Evolutionary conservation across 2,329 filamentous ascomycete species (phyloP), one percentile per base, ranked within the genome.

Genomic region (Myriosclerotinia duriaeana): DNA sequence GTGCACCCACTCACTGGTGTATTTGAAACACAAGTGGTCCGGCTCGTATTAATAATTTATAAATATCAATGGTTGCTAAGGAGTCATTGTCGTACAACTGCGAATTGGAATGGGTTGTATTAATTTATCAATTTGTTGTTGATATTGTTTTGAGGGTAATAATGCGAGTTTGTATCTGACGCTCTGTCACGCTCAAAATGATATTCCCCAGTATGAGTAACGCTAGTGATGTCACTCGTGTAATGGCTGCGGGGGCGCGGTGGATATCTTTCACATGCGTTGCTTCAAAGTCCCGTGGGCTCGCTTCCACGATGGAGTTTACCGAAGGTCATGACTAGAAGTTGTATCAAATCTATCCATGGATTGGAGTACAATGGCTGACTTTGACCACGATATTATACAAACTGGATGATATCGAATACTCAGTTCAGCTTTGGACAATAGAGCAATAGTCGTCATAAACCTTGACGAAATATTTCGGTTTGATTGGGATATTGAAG

Each of bases 21-120:
- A 26, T 26, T 26, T 20, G 20, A 3, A 4, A 46, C 17, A 14
- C 55, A 30, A 58, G 17, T 59, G 40, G 20, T 59, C 34, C 40
- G 56, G 44, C 20, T 36, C 17, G 26, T 48, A 36, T 48, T 60
- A 48, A 60, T 36, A 48, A 60, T 60, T 12, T n/a, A 26, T 38
- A 30, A 9, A 6, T 50, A 50, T 15, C 44, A n/a, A 8, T 6
- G 42, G 42, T 20, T 17, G 38, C n/a, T 22, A 26, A 26, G 26
- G 26, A 26, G 2, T 26, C 36, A 15, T 55, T 34, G 55, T 59
- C 17, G 26, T n/a, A 15, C 55, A 59, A 34, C 5, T 22, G n/a
- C 14, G 6, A 46, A 46, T n/a, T 46, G 12, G 22, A 14, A 26
- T 52, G 22, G 46, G 15, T 44, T 15, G 42, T 6, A 17, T 15